Conservation (phyloP, 768 basidiomycete genomes). For the Xerocomellus amylosporus region DNA sequence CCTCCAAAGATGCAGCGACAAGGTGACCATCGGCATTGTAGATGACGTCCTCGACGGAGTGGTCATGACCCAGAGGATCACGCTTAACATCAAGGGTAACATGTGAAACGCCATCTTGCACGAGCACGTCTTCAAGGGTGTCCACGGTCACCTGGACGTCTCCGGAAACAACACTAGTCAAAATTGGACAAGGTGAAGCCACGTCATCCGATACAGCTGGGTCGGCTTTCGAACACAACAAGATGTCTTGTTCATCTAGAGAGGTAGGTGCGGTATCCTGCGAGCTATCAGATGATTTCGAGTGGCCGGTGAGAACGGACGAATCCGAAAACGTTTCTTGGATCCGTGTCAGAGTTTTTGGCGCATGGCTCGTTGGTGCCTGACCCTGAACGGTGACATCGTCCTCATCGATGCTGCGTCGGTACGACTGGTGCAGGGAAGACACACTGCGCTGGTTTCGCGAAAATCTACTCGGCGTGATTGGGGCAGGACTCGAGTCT, state of each 20-base stretch:
- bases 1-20: conserved; percentile 85
- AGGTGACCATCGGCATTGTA: conserved; percentile 90
- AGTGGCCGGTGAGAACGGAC: conserved; percentile 40
- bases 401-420: conserved; percentile 48
- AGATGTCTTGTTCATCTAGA: conserved; percentile 42
- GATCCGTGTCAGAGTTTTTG: conserved; percentile 16
- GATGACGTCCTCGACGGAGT: conserved; percentile 77
- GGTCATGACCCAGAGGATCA: conserved; percentile 62
- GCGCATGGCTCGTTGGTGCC: conserved; percentile 29
- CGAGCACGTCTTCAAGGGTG: conserved; percentile 52
- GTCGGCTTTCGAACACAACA: conserved; percentile 31
- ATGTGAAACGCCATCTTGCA: conserved; percentile 49
- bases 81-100: conserved; percentile 41
- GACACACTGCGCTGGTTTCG: conserved; percentile 38
- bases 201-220: conserved; percentile 21
- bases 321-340: conserved; percentile 51
- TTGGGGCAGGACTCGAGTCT: conserved; percentile 42
- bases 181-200: conserved; percentile 28
- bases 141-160: conserved; percentile 39
- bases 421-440: conserved; percentile 37
- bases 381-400: conserved; percentile 60
- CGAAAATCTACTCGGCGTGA: conserved; percentile 50
- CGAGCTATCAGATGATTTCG: conserved; percentile 46
- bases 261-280: conserved; percentile 50
- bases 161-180: conserved; percentile 52